Conservation (phyloP, 2,329 filamentous ascomycete genomes). For the Penicillium sclerotigenum region DNA sequence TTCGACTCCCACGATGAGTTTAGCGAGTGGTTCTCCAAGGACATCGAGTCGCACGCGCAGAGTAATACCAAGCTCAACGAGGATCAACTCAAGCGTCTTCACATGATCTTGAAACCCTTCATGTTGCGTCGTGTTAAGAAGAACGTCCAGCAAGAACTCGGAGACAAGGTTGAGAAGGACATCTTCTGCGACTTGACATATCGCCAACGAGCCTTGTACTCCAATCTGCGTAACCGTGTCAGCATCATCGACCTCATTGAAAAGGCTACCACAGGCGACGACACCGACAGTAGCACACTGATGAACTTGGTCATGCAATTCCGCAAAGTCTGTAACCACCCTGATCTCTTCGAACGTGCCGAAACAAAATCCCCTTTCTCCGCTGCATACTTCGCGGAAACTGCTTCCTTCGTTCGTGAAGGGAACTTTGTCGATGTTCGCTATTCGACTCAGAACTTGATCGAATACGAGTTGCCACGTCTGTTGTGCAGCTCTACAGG, state of each 20-base stretch:
- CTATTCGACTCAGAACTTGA: conserved; percentile 82
- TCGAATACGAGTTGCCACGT: conserved; percentile 78
- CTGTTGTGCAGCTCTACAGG: conserved; percentile 80
- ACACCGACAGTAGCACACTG: conserved; percentile 88
- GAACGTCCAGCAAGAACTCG: conserved; percentile 97
- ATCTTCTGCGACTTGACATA: conserved; percentile 97
- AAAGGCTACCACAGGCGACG: conserved; percentile 90
- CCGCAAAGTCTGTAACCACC: conserved; percentile 98
- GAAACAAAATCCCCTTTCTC: conserved; percentile 86
- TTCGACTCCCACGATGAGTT: conserved; percentile 65
- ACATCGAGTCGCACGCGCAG: conserved; percentile 94
- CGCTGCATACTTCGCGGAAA: conserved; percentile 85
- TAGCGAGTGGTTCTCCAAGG: conserved; percentile 54
- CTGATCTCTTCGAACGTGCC: conserved; percentile 91
- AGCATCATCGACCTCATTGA: conserved; percentile 98
- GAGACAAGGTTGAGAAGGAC: conserved; percentile 96
- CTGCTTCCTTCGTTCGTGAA: conserved; percentile 89
- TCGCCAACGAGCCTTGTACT: conserved; percentile 89
- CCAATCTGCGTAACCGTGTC: conserved; percentile 90
- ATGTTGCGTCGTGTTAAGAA: conserved; percentile 99
- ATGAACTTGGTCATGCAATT: conserved; percentile 99
- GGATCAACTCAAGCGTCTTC: conserved; percentile 90
- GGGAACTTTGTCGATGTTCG: conserved; percentile 73
- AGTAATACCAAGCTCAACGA: conserved; percentile 99
- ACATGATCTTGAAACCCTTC: conserved; percentile 99